Evolutionary conservation across 192 early-diverging fungal genomes (phyloP).

Genomic region (Backusella mclennaniae): DNA sequence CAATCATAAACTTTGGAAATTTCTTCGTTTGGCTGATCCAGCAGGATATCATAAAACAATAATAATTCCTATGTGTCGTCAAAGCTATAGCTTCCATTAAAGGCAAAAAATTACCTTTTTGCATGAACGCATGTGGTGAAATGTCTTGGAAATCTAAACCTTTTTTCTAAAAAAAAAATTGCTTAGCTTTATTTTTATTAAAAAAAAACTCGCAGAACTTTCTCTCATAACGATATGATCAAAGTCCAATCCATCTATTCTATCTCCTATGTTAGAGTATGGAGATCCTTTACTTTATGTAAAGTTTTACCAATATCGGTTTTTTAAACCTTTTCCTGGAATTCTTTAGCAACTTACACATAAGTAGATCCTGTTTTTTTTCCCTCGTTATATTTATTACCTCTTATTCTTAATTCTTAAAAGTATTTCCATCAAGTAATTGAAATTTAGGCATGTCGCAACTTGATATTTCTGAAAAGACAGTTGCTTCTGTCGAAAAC

Average conservation of each 20-base stretch:
- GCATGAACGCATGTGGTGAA: slow-evolving; percentile 3
- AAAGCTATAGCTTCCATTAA: not conserved
- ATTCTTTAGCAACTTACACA: not conserved
- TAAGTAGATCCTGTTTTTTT: not conserved
- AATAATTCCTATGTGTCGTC: not conserved
- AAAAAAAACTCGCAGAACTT: not conserved
- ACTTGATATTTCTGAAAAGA: slow-evolving; percentile 5
- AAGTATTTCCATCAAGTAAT: not conserved
- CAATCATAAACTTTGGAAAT: not conserved
- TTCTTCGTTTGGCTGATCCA: not conserved
- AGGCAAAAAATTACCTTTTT: not conserved
- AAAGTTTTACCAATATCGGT: not conserved
- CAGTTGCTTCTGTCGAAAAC: not conserved
- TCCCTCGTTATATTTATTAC: not conserved
- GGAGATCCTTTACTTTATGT: not conserved
- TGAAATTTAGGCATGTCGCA: not conserved
- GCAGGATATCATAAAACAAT: not conserved
- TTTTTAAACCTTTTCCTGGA: not conserved
- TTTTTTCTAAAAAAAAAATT: not conserved
- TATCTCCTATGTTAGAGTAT: not conserved
- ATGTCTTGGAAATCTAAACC: slow-evolving; percentile 2
- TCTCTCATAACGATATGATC: not conserved
- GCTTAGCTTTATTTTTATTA: not conserved
- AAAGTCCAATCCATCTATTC: not conserved
- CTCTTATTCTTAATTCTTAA: not conserved